Base-by-base conservation (phyloP, 768 basidiomycete species). In the Tremella fuciformis region DNA sequence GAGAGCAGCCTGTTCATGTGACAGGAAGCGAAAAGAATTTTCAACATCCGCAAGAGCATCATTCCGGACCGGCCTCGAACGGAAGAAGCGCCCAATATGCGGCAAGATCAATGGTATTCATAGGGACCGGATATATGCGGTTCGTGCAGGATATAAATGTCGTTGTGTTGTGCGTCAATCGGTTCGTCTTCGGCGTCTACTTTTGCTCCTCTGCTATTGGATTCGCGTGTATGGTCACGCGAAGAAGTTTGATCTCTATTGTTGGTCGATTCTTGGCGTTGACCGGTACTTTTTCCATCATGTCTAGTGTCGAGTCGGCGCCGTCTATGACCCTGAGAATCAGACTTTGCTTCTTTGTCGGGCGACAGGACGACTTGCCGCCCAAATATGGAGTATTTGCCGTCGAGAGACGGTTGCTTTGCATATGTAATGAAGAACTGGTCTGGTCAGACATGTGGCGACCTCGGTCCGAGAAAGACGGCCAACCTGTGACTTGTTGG, bases 371-470 rank as follows among this genome's bases (percentile, higher is more conserved):
- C 2, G 42, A 71, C 79, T 64, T 26, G 79, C 81, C 88, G 91
- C 57, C 91, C 94, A 60, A 98, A 86, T 53, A 97, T 96, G 15
- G 91, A 91, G 70, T 81, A 81, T 64, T 96, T 97, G 63, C 86
- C 86, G 73, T 99, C 94, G 15, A 99, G 83, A 75, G 96, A 93
- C 0, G 89, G 79, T 67, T 97, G 94, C 75, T 98, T 98, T 1
- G 87, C 80, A 73, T 97, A 97, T 2, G 89, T 85, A 70, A 79
- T 77, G 74, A 80, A 79, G 75, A 80, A 80, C 70, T 80, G 44
- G 48, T 29, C 9, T 80, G 44, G 50, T 29, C 9, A 13, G 38
- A 52, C 46, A 54, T 50, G 26, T 16, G 13, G 3, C 44, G 19
- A 49, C 42, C 41, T 55, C n/a, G 11, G 9, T n/a, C 37, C 22